Percentiles rank a stretch among this genome's conserved stretches.
Evolutionary conservation across 2,329 filamentous ascomycete genomes (phyloP).

Genomic region (Hypoxylon sp.): DNA sequence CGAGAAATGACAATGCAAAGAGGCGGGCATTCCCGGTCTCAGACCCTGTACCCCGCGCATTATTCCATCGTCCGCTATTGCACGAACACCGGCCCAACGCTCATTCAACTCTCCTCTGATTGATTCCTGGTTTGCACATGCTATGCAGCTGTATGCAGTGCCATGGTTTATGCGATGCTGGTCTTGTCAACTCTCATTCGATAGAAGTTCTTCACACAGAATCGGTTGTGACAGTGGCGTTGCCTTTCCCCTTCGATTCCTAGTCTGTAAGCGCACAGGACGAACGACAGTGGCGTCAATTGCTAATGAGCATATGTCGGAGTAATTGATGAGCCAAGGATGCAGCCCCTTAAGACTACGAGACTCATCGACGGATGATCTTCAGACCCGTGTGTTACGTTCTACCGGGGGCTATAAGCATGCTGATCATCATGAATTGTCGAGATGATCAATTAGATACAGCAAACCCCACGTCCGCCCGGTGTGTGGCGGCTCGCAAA

Average conservation of each 20-base stretch:
- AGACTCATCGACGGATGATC: neutral
- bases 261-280: no score
- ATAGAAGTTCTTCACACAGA: neutral
- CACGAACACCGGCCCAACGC: neutral
- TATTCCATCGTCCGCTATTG: neutral
- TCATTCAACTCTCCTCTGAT: conserved; percentile 1
- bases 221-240: conserved; percentile 1
- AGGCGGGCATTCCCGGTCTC: conserved; percentile 21
- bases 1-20: neutral
- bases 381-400: neutral
- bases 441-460: neutral
- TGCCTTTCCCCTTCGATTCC: neutral
- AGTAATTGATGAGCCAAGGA: no score
- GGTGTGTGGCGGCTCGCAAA: neutral
- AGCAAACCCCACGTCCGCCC: conserved; percentile 5
- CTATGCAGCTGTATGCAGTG: conserved; percentile 14
- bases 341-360: no score
- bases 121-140: conserved; percentile 1
- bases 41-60: conserved; percentile 23
- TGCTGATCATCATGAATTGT: neutral
- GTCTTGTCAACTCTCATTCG: neutral
- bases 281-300: no score
- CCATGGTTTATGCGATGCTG: neutral
- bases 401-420: neutral
- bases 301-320: no score